Evolutionary conservation across 1,284 basidiomycete genomes (phyloP).

Genomic region (Coriolopsis trogii): DNA sequence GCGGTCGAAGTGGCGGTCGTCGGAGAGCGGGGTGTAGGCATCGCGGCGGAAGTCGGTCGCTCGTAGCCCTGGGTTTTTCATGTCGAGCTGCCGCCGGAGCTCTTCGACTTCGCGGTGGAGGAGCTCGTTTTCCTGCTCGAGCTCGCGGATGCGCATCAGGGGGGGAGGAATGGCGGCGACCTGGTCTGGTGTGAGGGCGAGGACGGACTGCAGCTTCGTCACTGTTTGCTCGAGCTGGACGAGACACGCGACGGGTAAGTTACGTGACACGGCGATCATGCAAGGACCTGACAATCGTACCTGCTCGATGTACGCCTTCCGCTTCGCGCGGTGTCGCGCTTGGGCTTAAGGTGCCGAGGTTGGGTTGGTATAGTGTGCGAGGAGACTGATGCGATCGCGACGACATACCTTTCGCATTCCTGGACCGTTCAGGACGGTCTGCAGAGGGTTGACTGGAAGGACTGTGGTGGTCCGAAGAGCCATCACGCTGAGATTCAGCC

Average conservation of each 20-base stretch:
- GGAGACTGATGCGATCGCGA: not conserved
- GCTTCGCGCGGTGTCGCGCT: constrained; percentile 88
- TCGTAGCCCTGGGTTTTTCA: constrained; percentile 32
- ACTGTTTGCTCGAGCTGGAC: constrained; percentile 78
- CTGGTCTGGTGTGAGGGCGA: constrained; percentile 71
- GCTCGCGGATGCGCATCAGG: constrained; percentile 69
- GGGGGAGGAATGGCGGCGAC: constrained; percentile 70
- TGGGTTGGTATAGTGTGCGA: not conserved
- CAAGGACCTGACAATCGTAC: too few species aligned
- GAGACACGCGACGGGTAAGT: constrained; percentile 3
- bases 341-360: constrained; percentile 56
- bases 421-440: constrained; percentile 69
- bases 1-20: constrained; percentile 49
- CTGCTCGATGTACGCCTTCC: constrained; percentile 92
- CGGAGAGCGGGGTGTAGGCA: constrained; percentile 15
- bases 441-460: constrained; percentile 7
- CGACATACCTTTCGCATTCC: constrained; percentile 34
- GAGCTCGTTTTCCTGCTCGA: constrained; percentile 73
- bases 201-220: constrained; percentile 73
- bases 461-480: constrained; percentile 23
- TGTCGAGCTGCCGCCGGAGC: constrained; percentile 58
- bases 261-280: too few species aligned
- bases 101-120: constrained; percentile 73
- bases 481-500: constrained; percentile 22
- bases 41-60: constrained; percentile 28